Percentiles rank a stretch among this genome's conserved stretches.
Evolutionary conservation across 2,329 filamentous ascomycete species (phyloP).

Genomic region (Ophiostoma perfectum): DNA sequence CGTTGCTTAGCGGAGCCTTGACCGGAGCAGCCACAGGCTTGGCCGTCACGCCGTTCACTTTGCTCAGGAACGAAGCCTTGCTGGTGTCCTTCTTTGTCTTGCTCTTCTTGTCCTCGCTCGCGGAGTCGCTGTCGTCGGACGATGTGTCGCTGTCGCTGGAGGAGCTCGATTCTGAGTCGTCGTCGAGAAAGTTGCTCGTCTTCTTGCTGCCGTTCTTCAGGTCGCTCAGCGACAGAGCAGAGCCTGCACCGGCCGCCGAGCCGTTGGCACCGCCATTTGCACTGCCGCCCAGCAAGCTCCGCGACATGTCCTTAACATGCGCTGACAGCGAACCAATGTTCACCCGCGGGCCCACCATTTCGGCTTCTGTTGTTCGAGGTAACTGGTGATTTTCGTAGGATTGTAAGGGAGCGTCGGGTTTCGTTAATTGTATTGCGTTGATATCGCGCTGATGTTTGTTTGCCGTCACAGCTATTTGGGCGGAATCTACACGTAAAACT

Average conservation of each 20-base stretch:
- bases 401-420: background rate
- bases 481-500: background rate
- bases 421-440: background rate
- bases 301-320: constrained; percentile 29
- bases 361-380: background rate
- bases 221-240: constrained; percentile 20
- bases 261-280: background rate
- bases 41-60: constrained; percentile 18
- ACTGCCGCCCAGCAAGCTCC: constrained; percentile 14
- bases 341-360: constrained; percentile 28
- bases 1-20: constrained; percentile 11
- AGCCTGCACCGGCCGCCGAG: background rate
- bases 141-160: constrained; percentile 21
- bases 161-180: constrained; percentile 29
- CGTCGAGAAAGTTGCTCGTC: constrained; percentile 15
- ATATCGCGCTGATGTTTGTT: background rate
- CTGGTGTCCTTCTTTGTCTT: constrained; percentile 5
- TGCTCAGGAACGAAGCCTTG: constrained; percentile 23
- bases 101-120: constrained; percentile 6
- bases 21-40: background rate
- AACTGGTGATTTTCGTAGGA: background rate
- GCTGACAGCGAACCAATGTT: constrained; percentile 31
- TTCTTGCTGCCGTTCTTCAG: constrained; percentile 17
- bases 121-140: constrained; percentile 19
- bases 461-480: background rate